Evolutionary conservation across 768 basidiomycete genomes (phyloP), one percentile per base, ranked within the genome.

Genomic region (Boletus vinaceobasis): DNA sequence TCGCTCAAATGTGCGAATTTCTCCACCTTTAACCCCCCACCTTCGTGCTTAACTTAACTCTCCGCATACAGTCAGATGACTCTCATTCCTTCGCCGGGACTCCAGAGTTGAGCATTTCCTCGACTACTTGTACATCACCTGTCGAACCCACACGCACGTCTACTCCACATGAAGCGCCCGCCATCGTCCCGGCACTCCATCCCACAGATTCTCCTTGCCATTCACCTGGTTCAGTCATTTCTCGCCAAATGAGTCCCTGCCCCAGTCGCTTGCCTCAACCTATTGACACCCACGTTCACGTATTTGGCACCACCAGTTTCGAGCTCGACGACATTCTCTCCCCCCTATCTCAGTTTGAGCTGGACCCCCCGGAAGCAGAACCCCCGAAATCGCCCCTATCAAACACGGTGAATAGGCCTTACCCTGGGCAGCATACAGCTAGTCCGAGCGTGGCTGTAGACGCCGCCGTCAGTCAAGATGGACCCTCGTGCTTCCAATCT

Each of bases 1-100:
- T 42, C 40, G 4, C 14, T 51, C 71, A 65, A 62, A 65, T 72
- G 79, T 59, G 67, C 67, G 55, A 40, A 39, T 36, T 38, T 60
- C 36, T 65, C 62, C 8, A 56, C 50, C 46, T 56, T 51, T 54
- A 23, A 54, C 27, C 15, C 17, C 19, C 7, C 19, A 5, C 32
- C 11, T 14, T 43, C 19, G 10, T 48, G 17, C 43, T 49, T 46
- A 56, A 37, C 40, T 52, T 53, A 52, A 50, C 43, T 47, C 23
- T 26, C 27, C 36, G 21, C 48, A 43, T 43, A 48, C 37, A 67
- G 65, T 56, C 59, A 37, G 50, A 58, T 46, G 29, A 48, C 42
- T 50, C 5, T 10, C 50, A 27, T 35, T 56, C 57, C 9, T 39
- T 46, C 9, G 11, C 3, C 3, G 42, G 45, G 14, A 63, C 57